Percentiles rank a stretch among this genome's conserved stretches.
phyloP scores from a whole-genome alignment of 2,329 filamentous ascomycete species.

The Fusarium pseudonygamai region DNA sequence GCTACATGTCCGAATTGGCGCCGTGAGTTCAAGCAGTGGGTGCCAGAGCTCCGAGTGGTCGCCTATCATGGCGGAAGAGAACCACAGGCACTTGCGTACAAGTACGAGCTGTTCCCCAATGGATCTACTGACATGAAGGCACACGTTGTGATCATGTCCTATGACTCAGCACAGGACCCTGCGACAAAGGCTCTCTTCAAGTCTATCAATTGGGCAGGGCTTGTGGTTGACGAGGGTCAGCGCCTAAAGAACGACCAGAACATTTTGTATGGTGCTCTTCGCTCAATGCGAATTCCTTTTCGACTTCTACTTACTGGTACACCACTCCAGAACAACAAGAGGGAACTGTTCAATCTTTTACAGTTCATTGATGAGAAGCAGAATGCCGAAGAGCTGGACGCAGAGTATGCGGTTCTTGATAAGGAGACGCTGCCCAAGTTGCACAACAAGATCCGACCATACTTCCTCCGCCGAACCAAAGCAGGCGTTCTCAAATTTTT shows the following conservation, averaged over 20 bases:
- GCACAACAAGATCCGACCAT: conserved; percentile 82
- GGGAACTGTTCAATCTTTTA: conserved; percentile 95
- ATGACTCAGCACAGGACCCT: conserved; percentile 84
- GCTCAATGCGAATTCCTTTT: conserved; percentile 79
- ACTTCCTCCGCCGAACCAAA: conserved; percentile 82
- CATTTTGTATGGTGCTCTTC: conserved; percentile 79
- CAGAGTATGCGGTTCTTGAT: conserved; percentile 79
- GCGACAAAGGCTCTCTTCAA: conserved; percentile 72
- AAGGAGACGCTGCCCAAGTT: conserved; percentile 83
- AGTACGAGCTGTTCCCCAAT: conserved; percentile 85
- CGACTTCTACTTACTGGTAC: conserved; percentile 90
- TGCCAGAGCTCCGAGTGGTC: conserved; percentile 85
- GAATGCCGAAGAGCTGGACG: conserved; percentile 78
- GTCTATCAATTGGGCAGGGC: conserved; percentile 81
- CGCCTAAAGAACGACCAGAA: conserved; percentile 93
- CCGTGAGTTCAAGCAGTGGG: conserved; percentile 94
- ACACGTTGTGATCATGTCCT: conserved; percentile 94
- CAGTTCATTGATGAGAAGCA: conserved; percentile 84
- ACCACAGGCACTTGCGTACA: conserved; percentile 78
- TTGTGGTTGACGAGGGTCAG: conserved; percentile 96
- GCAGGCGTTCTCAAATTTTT: conserved; percentile 89
- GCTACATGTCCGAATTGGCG: conserved; percentile 98
- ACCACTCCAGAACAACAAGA: conserved; percentile 92
- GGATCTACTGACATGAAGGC: conserved; percentile 76
- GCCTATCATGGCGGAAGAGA: conserved; percentile 85